Evolutionary conservation across 352 stramenopile genomes (phyloP), one percentile per base, ranked within the genome.

Genomic region (Pelagophyceae sp.): DNA sequence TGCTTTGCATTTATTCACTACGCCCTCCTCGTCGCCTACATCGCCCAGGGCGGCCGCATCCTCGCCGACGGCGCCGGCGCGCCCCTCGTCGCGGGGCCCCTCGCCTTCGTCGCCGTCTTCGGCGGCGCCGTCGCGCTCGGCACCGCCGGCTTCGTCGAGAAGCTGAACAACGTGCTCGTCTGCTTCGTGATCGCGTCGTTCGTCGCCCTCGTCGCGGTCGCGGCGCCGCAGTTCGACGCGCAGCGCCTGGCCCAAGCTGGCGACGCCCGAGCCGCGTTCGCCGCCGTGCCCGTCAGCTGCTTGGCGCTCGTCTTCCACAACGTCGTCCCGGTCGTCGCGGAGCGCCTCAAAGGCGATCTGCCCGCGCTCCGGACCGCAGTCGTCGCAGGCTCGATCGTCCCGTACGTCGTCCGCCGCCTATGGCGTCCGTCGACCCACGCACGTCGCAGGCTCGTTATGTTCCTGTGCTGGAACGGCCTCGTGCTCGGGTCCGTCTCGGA

Each of bases 1-100:
- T 82, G 82, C 0, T 92, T 91, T 77, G 84, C 90, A 29, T 82
- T 90, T 51, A 80, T 92, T 15, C 87, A 90, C 79, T 92, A 91
- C 76, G 80, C 87, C 23, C 75, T 92, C 19, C 82, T 91, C 72
- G 84, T 89, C 0, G 86, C 88, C 0, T 92, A 91, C 80, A 83
- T 90, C 40, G 84, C 85, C 37, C 81, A 89, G 78, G 88, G 88
- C 38, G 87, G 87, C 5, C 80, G 81, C 19, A 77, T 85, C 31
- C 35, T 88, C 6, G 60, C 27, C 20, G 40, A 51, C 5, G 32
- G 81, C 6, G 83, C 75, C 32, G 81, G 83, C 80, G n/a, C 72
- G 63, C 79, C 78, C 51, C 17, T 75, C 54, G 72, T 83, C 61
- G 19, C 60, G 50, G 45, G 82, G 61, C 81, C 80, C 78, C 35